A percentile compares a stretch with the other conserved stretches of the same genome.
phyloP scores from a whole-genome alignment of 345 rosid genomes.

The Noccaea caerulescens region DNA sequence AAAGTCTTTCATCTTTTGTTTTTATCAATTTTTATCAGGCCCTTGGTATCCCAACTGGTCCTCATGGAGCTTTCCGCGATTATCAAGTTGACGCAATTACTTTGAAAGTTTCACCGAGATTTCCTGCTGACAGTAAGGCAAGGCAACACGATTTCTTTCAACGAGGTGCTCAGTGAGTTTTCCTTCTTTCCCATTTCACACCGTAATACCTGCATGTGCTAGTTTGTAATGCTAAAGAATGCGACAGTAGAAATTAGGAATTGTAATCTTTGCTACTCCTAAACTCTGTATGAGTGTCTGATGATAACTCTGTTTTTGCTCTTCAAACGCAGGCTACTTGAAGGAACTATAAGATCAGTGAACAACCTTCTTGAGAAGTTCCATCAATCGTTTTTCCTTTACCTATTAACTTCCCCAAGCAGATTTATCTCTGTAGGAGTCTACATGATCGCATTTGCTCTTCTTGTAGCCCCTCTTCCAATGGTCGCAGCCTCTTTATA shows the following conservation, averaged over 20 bases:
- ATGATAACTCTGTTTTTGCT: constrained; percentile 22
- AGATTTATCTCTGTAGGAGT: constrained; percentile 94
- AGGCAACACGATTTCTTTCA: constrained; percentile 68
- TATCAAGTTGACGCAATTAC: constrained; percentile 96
- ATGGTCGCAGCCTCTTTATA: constrained; percentile 88
- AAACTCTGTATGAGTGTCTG: not conserved
- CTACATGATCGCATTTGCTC: constrained; percentile 94
- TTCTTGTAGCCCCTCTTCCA: constrained; percentile 89
- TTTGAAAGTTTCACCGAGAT: constrained; percentile 73
- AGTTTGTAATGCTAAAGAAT: not conserved
- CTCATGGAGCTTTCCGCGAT: constrained; percentile 96
- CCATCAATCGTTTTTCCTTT: constrained; percentile 94
- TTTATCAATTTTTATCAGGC: constrained; percentile 59
- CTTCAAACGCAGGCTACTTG: constrained; percentile 72
- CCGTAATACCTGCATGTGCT: not conserved
- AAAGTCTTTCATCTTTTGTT: constrained; percentile 20
- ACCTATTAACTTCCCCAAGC: constrained; percentile 80
- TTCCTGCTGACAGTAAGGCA: constrained; percentile 51
- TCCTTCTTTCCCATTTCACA: constrained; percentile 27
- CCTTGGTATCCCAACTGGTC: constrained; percentile 89
- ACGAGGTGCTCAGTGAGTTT: constrained; percentile 73
- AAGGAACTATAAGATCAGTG: constrained; percentile 87
- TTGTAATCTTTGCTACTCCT: not conserved
- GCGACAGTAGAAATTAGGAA: not conserved
- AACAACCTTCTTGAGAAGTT: constrained; percentile 97